Conservation (phyloP, 441 rosid species). For the Eruca vesicaria region DNA sequence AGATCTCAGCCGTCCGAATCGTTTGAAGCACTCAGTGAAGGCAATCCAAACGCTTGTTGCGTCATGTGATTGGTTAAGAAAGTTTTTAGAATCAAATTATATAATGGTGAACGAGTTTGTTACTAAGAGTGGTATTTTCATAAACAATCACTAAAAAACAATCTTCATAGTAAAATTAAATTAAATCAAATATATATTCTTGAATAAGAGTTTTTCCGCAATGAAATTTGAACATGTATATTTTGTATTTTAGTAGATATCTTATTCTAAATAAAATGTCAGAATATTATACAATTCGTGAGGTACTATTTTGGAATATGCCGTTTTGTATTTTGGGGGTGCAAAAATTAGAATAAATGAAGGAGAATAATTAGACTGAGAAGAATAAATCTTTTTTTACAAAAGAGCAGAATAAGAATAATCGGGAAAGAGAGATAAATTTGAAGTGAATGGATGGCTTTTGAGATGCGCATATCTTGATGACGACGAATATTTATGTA, state of each 20-base stretch:
- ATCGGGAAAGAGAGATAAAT: neutral
- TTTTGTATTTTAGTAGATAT: neutral
- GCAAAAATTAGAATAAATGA: slow-evolving; percentile 6
- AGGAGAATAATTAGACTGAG: slow-evolving; percentile 23
- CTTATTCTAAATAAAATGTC: neutral
- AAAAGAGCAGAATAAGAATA: slow-evolving; percentile 16
- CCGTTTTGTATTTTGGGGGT: neutral
- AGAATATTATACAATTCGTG: neutral
- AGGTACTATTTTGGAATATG: slow-evolving; percentile 12
- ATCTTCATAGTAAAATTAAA: neutral
- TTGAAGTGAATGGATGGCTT: neutral
- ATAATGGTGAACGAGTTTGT: neutral
- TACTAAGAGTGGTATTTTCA: neutral
- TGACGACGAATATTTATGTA: slow-evolving; percentile 11
- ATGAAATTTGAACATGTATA: too few species aligned
- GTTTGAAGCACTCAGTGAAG: slow-evolving; percentile 81
- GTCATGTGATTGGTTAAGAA: slow-evolving; percentile 51
- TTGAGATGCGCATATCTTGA: slow-evolving; percentile 25
- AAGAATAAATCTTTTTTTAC: slow-evolving; percentile 22
- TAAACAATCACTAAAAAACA: neutral
- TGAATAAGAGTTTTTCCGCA: too few species aligned
- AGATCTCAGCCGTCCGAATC: slow-evolving; percentile 54
- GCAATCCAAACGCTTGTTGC: slow-evolving; percentile 86
- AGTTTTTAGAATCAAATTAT: neutral
- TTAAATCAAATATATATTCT: too few species aligned